Conservation (phyloP, 106 monocot species). For the Allium sativum region DNA sequence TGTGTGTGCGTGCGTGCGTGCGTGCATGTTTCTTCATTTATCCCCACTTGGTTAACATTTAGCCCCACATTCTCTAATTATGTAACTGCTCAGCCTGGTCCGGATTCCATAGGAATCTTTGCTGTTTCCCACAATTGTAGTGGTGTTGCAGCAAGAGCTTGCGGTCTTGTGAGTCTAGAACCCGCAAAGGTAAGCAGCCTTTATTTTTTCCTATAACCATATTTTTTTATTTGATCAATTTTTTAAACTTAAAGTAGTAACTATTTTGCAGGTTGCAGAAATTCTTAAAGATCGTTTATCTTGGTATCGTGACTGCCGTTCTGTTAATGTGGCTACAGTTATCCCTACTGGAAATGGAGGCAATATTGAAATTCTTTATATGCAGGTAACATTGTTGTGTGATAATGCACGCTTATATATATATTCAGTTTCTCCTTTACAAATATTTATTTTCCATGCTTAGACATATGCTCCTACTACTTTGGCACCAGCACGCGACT, state of each 20-base stretch:
- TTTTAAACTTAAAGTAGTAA: not conserved
- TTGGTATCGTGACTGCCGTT: conserved; percentile 93
- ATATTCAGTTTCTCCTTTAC: not conserved
- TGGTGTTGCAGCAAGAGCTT: conserved; percentile 98
- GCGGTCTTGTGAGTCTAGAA: conserved; percentile 96
- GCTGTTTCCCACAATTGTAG: conserved; percentile 96
- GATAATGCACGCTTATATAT: not conserved
- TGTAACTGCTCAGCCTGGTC: conserved; percentile 67
- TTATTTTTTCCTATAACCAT: not conserved
- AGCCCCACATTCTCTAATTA: too few species aligned
- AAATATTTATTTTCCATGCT: not conserved
- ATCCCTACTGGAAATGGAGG: conserved; percentile 92
- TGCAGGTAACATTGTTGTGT: conserved; percentile 53
- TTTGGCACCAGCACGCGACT: conserved; percentile 81
- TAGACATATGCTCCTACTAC: conserved; percentile 99
- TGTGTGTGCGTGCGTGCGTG: too few species aligned
- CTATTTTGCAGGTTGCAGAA: conserved; percentile 64
- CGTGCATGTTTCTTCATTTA: too few species aligned
- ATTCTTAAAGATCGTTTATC: conserved; percentile 91
- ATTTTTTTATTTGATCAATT: not conserved
- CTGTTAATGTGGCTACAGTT: conserved; percentile 59
- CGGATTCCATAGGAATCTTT: conserved; percentile 99
- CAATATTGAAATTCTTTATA: conserved; percentile 84
- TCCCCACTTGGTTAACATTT: too few species aligned
- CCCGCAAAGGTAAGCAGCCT: conserved; percentile 67